phyloP scores from a whole-genome alignment of 1,139 yeast species.

The Yamadazyma taylorii region DNA sequence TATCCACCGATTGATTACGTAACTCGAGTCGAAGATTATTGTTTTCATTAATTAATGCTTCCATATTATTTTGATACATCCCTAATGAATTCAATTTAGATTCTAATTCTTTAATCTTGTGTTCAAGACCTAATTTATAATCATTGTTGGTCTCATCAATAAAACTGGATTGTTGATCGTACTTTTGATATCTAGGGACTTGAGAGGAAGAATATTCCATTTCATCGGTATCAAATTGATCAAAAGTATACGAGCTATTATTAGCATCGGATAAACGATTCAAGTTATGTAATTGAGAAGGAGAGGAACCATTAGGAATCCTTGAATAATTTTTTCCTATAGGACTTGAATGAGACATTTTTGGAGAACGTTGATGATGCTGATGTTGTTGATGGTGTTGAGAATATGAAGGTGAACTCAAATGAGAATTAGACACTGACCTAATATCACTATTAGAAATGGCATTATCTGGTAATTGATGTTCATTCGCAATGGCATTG shows the following conservation, averaged over 20 bases:
- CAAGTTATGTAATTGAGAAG: too few species aligned
- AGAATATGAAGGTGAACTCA: slow-evolving; percentile 1
- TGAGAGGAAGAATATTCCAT: slow-evolving; percentile 2
- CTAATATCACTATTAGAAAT: not conserved
- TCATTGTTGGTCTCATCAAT: not conserved
- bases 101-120: slow-evolving; percentile 14
- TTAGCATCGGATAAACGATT: slow-evolving; percentile 11
- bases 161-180: not conserved
- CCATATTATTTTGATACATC: slow-evolving; percentile 12
- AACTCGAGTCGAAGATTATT: slow-evolving; percentile 10
- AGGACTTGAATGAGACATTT: too few species aligned
- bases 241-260: slow-evolving; percentile 33
- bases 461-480: too few species aligned
- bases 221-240: slow-evolving; percentile 10
- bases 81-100: slow-evolving; percentile 10
- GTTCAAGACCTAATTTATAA: slow-evolving; percentile 7
- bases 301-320: too few species aligned
- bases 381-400: too few species aligned
- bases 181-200: not conserved
- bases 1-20: not conserved
- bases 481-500: too few species aligned
- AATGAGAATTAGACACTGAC: slow-evolving; percentile 1
- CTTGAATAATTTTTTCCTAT: too few species aligned
- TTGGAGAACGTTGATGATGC: too few species aligned
- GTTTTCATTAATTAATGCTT: slow-evolving; percentile 15